Conservation (phyloP, 495 filamentous ascomycete genomes). For the Penicillium arizonense region DNA sequence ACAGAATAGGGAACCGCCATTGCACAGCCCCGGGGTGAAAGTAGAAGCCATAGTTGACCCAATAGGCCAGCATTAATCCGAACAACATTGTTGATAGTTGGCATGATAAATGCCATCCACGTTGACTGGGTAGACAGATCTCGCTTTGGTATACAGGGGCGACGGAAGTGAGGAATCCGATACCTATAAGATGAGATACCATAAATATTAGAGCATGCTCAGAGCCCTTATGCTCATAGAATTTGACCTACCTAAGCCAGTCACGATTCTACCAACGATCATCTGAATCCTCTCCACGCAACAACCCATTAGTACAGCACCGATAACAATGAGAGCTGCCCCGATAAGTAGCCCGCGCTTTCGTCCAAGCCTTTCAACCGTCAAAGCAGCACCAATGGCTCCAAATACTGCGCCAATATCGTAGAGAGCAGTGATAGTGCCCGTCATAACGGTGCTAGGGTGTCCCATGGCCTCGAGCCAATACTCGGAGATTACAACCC, state of each 20-base stretch:
- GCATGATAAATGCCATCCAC: constrained; percentile 30
- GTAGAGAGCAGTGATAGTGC: constrained; percentile 48
- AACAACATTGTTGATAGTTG: constrained; percentile 29
- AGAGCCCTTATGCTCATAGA: not conserved
- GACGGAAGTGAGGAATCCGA: constrained; percentile 28
- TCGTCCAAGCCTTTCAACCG: constrained; percentile 49
- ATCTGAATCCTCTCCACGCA: constrained; percentile 35
- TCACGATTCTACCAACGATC: constrained; percentile 30
- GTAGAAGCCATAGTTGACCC: constrained; percentile 46
- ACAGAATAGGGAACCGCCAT: constrained; percentile 49
- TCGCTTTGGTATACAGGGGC: constrained; percentile 35
- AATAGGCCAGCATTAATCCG: constrained; percentile 29
- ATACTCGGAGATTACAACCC: constrained; percentile 17
- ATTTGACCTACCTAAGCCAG: constrained; percentile 32
- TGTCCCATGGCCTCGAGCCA: constrained; percentile 17
- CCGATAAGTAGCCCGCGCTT: constrained; percentile 48
- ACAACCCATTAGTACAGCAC: constrained; percentile 49
- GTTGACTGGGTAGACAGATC: constrained; percentile 19
- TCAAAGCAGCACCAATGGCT: constrained; percentile 43
- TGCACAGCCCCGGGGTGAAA: constrained; percentile 37
- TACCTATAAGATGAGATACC: constrained; percentile 9
- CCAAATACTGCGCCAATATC: constrained; percentile 54
- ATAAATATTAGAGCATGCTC: not conserved
- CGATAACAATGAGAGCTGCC: constrained; percentile 48
- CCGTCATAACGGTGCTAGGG: constrained; percentile 16